These are phyloP conservation scores for Litchi chinensis DNA, from an alignment of 345 rosid species.

Conservation along the genomic window DNA sequence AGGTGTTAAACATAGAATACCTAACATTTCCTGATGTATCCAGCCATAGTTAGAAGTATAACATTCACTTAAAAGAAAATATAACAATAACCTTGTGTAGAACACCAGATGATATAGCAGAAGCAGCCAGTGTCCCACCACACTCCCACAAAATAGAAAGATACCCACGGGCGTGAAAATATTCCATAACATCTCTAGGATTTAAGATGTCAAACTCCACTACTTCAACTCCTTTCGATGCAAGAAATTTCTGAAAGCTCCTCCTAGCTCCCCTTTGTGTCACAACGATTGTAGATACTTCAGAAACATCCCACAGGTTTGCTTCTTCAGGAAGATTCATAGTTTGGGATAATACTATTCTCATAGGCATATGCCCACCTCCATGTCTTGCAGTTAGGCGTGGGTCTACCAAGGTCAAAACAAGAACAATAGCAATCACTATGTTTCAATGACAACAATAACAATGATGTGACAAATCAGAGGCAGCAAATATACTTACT, in stretches of 20 bases:
- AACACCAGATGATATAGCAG: slow-evolving; percentile 87
- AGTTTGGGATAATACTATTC: slow-evolving; percentile 80
- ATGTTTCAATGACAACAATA: neutral
- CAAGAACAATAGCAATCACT: slow-evolving; percentile 7
- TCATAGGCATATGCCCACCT: slow-evolving; percentile 79
- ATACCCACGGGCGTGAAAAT: slow-evolving; percentile 87
- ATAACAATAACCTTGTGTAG: slow-evolving; percentile 72
- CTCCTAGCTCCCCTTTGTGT: slow-evolving; percentile 94
- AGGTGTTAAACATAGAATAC: neutral
- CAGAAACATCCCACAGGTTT: slow-evolving; percentile 83
- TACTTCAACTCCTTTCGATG: slow-evolving; percentile 90
- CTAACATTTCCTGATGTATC: slow-evolving; percentile 1
- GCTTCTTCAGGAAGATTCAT: slow-evolving; percentile 92
- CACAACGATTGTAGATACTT: slow-evolving; percentile 77
- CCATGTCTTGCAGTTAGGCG: slow-evolving; percentile 89
- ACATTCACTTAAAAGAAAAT: neutral
- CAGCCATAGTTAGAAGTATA: neutral
- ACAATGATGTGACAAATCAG: neutral
- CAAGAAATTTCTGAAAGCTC: slow-evolving; percentile 78
- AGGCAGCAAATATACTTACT: slow-evolving; percentile 43
- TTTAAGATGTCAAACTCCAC: slow-evolving; percentile 95
- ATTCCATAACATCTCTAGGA: slow-evolving; percentile 93
- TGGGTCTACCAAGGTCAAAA: slow-evolving; percentile 58
- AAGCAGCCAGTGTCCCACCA: slow-evolving; percentile 89
- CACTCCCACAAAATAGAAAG: slow-evolving; percentile 97